Base-by-base conservation (phyloP, 2,329 filamentous ascomycete genomes). In the Colletotrichum sp. region DNA sequence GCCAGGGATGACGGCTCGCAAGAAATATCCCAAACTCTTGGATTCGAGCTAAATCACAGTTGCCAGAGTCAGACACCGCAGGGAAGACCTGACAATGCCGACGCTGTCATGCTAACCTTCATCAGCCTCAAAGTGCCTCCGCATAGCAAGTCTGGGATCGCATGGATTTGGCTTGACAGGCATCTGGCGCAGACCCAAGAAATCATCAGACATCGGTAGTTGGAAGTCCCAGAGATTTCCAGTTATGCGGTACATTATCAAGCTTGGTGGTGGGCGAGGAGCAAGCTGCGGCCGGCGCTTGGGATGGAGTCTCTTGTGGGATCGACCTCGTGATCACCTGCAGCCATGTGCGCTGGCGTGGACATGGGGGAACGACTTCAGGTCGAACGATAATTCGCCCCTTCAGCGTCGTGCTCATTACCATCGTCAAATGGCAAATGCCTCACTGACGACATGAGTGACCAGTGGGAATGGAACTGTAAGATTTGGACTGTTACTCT, bases 401-500 rank as follows among this genome's bases (percentile, higher is more conserved):
- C 74, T 59, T 26, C 44, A 64, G 34, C 28, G 70, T 69, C n/a
- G 73, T 66, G 22, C 26, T 28, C 44, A 60, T 48, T 57, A 34
- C 30, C 44, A 76, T 73, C 34, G 28, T 59, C 57, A 74, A 65
- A 69, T 48, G 70, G 48, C 74, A 73, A 73, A 69, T 76, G 28
- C 74, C 64, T 76, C 74, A 74, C 24, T 69, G 70, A 76, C 74
- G 70, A 65, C 70, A 68, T 60, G 8, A 32, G 34, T 66, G 48
- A 64, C 74, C 74, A 76, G 70, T 68, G 26, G 28, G 44, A 74
- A 76, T 76, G 74, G 74, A 59, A 64, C 70, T 65, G 24, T 18
- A 52, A 22, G 28, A 48, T 65, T 36, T 36, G 28, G 65, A 44
- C 48, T 69, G 44, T 64, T 30, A 60, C 64, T 64, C 32, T 75